Evolutionary conservation across 805 yeast genomes (phyloP).

Genomic region (Metschnikowia matae): DNA sequence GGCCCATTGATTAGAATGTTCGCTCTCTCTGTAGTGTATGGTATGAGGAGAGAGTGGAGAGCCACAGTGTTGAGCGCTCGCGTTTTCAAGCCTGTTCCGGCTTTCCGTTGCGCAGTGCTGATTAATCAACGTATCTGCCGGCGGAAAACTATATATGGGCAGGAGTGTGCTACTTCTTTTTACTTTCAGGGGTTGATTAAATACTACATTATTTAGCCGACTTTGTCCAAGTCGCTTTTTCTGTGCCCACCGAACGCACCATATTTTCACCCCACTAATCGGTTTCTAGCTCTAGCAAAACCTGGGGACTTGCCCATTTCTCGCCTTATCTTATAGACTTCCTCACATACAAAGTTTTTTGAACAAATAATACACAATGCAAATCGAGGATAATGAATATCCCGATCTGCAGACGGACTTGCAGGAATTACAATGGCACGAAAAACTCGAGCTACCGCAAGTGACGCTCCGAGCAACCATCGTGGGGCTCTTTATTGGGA

Average conservation of each 20-base stretch:
- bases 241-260: not conserved
- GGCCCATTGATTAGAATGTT: no score
- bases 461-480: slow-evolving; percentile 69
- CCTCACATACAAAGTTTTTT: not conserved
- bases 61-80: not conserved
- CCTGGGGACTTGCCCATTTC: not conserved
- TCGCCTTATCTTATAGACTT: not conserved
- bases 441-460: slow-evolving; percentile 56
- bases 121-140: slow-evolving; percentile 3
- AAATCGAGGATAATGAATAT: not conserved
- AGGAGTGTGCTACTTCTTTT: not conserved
- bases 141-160: not conserved
- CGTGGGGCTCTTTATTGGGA: slow-evolving; percentile 81
- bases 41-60: not conserved
- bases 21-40: no score
- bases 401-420: not conserved
- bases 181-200: no score
- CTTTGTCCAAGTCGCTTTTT: no score
- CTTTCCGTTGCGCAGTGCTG: slow-evolving; percentile 1
- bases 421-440: slow-evolving; percentile 18
- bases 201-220: no score
- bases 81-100: not conserved
- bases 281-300: not conserved
- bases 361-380: not conserved
- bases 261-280: not conserved